These are phyloP conservation scores for Lactifluus pinguis DNA, from an alignment of 768 basidiomycete genomes.

Conservation along the genomic window DNA sequence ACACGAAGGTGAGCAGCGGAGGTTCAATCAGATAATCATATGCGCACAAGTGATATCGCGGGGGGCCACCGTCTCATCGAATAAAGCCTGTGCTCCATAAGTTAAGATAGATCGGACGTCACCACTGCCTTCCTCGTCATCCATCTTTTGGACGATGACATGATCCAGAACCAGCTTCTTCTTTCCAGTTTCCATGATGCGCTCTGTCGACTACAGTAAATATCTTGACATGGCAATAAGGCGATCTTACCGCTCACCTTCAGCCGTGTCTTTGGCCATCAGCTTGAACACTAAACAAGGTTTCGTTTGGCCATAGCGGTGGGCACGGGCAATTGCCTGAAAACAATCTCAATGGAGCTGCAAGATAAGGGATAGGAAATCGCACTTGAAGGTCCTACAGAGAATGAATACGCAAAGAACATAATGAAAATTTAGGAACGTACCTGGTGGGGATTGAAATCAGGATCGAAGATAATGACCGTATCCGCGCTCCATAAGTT, in stretches of 20 bases:
- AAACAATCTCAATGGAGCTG: not conserved
- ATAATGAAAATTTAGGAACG: slow-evolving; percentile 18
- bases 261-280: slow-evolving; percentile 90
- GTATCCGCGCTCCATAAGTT: slow-evolving; percentile 73
- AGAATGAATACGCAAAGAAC: not conserved
- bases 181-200: slow-evolving; percentile 88
- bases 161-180: slow-evolving; percentile 93
- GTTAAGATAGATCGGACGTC: slow-evolving; percentile 85
- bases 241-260: slow-evolving; percentile 40
- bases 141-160: slow-evolving; percentile 93
- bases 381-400: slow-evolving; percentile 76
- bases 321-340: slow-evolving; percentile 89
- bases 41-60: slow-evolving; percentile 61
- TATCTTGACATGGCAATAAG: not conserved
- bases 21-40: not conserved
- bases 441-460: slow-evolving; percentile 97
- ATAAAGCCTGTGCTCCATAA: slow-evolving; percentile 80
- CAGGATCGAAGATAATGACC: slow-evolving; percentile 85
- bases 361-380: slow-evolving; percentile 5
- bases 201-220: slow-evolving; percentile 41
- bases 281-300: slow-evolving; percentile 93
- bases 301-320: slow-evolving; percentile 92
- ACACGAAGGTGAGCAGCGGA: not conserved
- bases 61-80: slow-evolving; percentile 49
- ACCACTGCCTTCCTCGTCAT: slow-evolving; percentile 63